These are phyloP conservation scores for Lachnellula cervina DNA, from an alignment of 2,329 filamentous ascomycete genomes.

Conservation along the genomic window DNA sequence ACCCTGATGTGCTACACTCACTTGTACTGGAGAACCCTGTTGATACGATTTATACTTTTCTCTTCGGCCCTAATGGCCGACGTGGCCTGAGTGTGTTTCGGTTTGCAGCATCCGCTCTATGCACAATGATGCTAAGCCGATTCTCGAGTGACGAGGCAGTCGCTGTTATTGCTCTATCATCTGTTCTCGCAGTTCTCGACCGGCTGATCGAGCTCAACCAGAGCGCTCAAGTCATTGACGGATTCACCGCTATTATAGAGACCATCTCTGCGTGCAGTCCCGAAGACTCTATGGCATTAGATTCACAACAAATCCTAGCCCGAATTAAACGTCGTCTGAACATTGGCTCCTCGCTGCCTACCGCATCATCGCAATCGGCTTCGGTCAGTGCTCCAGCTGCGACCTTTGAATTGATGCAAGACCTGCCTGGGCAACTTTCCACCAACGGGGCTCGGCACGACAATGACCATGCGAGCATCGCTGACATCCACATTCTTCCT, in stretches of 20 bases:
- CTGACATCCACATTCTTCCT: constrained; percentile 44
- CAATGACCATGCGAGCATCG: constrained; percentile 45
- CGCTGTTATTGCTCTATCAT: constrained; percentile 20
- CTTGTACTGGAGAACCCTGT: constrained; percentile 38
- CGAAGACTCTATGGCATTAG: constrained; percentile 16
- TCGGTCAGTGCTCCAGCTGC: constrained; percentile 11
- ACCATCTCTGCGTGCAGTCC: constrained; percentile 21
- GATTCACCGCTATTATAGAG: constrained; percentile 24
- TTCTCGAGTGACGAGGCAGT: constrained; percentile 12
- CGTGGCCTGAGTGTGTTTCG: constrained; percentile 34
- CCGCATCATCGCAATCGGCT: constrained; percentile 12
- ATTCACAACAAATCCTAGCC: constrained; percentile 20
- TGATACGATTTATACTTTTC: constrained; percentile 39
- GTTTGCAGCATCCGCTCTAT: constrained; percentile 25
- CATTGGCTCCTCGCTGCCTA: constrained; percentile 22
- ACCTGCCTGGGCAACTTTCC: constrained; percentile 32
- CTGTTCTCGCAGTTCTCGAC: constrained; percentile 25
- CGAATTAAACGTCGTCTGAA: constrained; percentile 24
- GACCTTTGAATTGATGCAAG: constrained; percentile 23
- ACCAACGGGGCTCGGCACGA: constrained; percentile 39
- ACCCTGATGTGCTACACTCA: constrained; percentile 38
- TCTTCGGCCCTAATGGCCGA: constrained; percentile 38
- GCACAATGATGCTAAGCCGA: constrained; percentile 16
- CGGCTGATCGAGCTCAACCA: constrained; percentile 35
- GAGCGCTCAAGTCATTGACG: constrained; percentile 30